phyloP scores from a whole-genome alignment of 768 basidiomycete genomes.

The Ramaria sp. region DNA sequence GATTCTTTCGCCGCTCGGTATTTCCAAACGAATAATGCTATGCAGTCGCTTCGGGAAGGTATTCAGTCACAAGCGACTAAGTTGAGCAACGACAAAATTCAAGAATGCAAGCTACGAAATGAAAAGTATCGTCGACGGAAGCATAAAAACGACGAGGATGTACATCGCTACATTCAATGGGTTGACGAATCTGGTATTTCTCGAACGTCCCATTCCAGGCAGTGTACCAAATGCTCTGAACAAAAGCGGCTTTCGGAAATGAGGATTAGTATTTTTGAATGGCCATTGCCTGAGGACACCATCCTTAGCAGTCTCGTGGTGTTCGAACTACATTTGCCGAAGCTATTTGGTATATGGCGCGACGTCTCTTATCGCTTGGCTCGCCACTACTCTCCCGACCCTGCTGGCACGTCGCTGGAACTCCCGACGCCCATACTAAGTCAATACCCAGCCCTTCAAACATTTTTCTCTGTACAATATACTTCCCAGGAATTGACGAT shows the following conservation, averaged over 20 bases:
- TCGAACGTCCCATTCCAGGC: background rate
- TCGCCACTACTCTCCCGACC: background rate
- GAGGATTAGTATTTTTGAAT: slow-evolving; percentile 29
- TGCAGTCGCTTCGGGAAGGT: slow-evolving; percentile 15
- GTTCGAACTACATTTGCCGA: slow-evolving; percentile 33
- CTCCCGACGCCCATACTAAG: background rate
- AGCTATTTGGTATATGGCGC: slow-evolving; percentile 33
- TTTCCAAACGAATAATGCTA: slow-evolving; percentile 17
- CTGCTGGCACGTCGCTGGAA: background rate
- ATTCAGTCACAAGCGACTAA: slow-evolving; percentile 21
- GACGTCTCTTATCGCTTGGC: slow-evolving; percentile 25
- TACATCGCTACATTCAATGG: slow-evolving; percentile 10
- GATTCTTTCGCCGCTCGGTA: slow-evolving; percentile 26
- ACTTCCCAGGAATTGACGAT: slow-evolving; percentile 21
- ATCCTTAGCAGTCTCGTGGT: slow-evolving; percentile 21
- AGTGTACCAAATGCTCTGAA: slow-evolving; percentile 22
- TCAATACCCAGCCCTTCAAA: background rate
- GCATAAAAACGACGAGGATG: slow-evolving; percentile 1
- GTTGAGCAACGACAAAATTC: slow-evolving; percentile 14
- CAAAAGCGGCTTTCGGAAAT: slow-evolving; percentile 12
- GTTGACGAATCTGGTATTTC: background rate
- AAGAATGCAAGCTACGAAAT: slow-evolving; percentile 19
- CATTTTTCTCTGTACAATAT: too few species aligned
- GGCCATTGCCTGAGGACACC: slow-evolving; percentile 29
- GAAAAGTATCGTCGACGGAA: slow-evolving; percentile 14